phyloP scores from a whole-genome alignment of 2,329 filamentous ascomycete species.

The Alternaria novae-zelandiae region DNA sequence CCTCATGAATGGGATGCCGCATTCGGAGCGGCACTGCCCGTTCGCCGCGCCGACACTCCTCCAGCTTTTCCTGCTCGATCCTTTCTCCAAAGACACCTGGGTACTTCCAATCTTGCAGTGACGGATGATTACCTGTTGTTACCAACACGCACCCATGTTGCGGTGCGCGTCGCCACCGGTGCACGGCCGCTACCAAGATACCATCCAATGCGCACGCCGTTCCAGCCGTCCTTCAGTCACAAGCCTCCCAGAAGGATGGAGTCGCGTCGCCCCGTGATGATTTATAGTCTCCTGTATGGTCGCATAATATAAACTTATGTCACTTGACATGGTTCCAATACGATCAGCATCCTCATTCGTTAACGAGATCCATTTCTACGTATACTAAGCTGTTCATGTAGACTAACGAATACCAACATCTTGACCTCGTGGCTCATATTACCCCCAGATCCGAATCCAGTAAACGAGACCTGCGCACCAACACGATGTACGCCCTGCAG shows the following conservation, averaged over 20 bases:
- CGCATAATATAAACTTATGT: background rate
- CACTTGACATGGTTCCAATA: background rate
- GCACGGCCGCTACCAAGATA: background rate
- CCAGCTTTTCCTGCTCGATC: rapidly evolving
- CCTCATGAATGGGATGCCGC: background rate
- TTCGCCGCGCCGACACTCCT: rapidly evolving
- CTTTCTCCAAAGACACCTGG: background rate
- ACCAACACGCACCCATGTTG: background rate
- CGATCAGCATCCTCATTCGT: background rate
- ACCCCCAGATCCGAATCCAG: background rate
- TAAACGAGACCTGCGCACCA: background rate
- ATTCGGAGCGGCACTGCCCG: background rate
- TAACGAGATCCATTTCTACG: background rate
- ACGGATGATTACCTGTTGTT: background rate
- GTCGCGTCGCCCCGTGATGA: background rate
- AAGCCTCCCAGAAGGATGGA: background rate
- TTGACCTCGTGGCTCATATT: background rate
- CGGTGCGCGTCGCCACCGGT: background rate
- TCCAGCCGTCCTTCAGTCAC: background rate
- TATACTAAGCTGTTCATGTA: background rate
- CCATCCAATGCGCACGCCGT: background rate
- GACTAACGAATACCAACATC: background rate
- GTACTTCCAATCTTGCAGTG: background rate
- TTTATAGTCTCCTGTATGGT: background rate
- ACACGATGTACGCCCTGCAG: background rate